Conservation (phyloP, 2,329 filamentous ascomycete genomes). For the Sporothrix brasiliensis region DNA sequence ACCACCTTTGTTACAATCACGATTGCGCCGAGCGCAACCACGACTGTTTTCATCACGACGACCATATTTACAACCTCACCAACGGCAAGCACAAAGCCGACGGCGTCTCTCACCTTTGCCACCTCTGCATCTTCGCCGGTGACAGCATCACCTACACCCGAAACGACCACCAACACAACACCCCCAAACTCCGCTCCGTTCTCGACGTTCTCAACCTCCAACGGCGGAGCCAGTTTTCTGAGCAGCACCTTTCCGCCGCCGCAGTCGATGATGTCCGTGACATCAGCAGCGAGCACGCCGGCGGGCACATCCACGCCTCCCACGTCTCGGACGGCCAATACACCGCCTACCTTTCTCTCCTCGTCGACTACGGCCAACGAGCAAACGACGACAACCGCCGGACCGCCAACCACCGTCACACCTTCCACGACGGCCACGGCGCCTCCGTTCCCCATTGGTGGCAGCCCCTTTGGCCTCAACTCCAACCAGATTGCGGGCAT, state of each 20-base stretch:
- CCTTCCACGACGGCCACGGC: constrained; percentile 22
- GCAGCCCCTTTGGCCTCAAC: constrained; percentile 33
- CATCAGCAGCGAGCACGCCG: neutral
- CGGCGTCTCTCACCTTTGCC: constrained; percentile 25
- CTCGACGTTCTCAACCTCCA: neutral
- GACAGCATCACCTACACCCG: neutral
- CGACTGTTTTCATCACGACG: constrained; percentile 38
- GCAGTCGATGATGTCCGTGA: neutral
- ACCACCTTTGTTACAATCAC: constrained; percentile 37
- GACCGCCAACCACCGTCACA: constrained; percentile 23
- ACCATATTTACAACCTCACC: constrained; percentile 33
- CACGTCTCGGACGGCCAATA: neutral
- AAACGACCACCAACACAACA: neutral
- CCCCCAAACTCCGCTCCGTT: neutral
- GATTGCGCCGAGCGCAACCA: constrained; percentile 36
- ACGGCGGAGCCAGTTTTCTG: constrained; percentile 1
- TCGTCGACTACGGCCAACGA: neutral
- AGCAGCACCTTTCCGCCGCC: constrained; percentile 7
- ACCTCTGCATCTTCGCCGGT: neutral
- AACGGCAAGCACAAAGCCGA: constrained; percentile 35
- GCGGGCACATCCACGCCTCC: neutral
- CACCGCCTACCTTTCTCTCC: neutral
- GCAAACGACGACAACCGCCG: neutral
- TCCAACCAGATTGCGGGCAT: constrained; percentile 42
- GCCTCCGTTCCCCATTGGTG: constrained; percentile 20